phyloP scores from a whole-genome alignment of 2,329 filamentous ascomycete species.

The Epichloe bromicola region DNA sequence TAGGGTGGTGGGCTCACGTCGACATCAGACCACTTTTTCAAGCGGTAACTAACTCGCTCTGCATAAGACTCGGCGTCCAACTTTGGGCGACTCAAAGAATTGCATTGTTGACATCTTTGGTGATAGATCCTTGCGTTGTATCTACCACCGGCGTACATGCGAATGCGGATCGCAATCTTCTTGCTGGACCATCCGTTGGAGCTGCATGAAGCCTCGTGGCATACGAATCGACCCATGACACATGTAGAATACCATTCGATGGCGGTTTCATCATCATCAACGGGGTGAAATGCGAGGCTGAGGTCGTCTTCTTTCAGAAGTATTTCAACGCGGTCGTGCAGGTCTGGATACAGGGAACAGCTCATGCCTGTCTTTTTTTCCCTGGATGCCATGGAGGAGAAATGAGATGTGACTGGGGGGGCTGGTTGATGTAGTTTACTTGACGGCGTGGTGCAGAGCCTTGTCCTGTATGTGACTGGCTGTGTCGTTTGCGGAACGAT shows the following conservation, averaged over 20 bases:
- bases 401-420: not conserved
- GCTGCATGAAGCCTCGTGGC: conserved; percentile 15
- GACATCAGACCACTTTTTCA: conserved; percentile 24
- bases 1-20: conserved; percentile 6
- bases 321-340: conserved; percentile 8
- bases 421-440: no score
- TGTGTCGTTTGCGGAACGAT: no score
- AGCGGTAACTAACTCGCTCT: conserved; percentile 21
- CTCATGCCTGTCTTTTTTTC: not conserved
- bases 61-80: conserved; percentile 21
- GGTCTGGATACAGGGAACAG: conserved; percentile 11
- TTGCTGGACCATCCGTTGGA: conserved; percentile 19
- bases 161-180: conserved; percentile 21
- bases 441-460: no score
- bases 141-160: conserved; percentile 13
- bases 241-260: conserved; percentile 14
- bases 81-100: conserved; percentile 13
- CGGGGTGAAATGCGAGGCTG: conserved; percentile 12
- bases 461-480: no score
- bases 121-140: conserved; percentile 26
- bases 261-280: conserved; percentile 6
- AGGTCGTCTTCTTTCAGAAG: conserved; percentile 9
- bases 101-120: conserved; percentile 22
- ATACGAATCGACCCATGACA: conserved; percentile 22
- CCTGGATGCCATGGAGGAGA: not conserved